Evolutionary conservation across 768 basidiomycete species (phyloP).

Genomic region (Suillus plorans): DNA sequence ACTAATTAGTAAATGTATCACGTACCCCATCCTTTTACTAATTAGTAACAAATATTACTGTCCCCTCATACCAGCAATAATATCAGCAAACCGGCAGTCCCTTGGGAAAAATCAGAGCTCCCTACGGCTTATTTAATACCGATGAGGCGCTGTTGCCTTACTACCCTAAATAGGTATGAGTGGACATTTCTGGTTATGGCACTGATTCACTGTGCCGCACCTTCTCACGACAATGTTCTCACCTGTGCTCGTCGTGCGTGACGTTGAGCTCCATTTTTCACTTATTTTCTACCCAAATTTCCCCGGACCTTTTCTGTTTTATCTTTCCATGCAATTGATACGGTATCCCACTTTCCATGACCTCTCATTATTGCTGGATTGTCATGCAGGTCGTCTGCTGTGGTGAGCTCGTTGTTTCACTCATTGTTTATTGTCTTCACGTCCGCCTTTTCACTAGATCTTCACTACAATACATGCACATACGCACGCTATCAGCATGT

Average conservation of each 20-base stretch:
- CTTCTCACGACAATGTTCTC: not conserved
- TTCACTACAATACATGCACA: too few relatives aligned
- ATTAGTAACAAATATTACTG: not conserved
- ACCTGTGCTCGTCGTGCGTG: not conserved
- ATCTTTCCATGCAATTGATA: not conserved
- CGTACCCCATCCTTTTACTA: not conserved
- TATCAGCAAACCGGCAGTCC: not conserved
- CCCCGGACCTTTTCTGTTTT: not conserved
- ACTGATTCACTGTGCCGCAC: not conserved
- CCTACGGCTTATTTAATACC: not conserved
- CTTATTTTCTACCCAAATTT: not conserved
- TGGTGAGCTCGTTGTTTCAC: too few relatives aligned
- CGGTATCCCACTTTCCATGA: not conserved
- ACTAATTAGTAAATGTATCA: too few relatives aligned
- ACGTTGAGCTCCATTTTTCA: not conserved
- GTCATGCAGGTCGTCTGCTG: not conserved
- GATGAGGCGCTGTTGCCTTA: too few relatives aligned
- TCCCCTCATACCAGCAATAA: not conserved
- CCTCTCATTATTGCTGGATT: not conserved
- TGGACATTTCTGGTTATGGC: not conserved
- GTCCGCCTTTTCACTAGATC: too few relatives aligned
- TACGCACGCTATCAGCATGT: too few relatives aligned
- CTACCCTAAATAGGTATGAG: too few relatives aligned
- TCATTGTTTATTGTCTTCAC: too few relatives aligned
- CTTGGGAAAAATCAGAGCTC: not conserved